Percentiles rank a stretch among this genome's conserved stretches.
These are phyloP conservation scores for Clonostachys sp. DNA, from an alignment of 2,329 filamentous ascomycete species.

Conservation along the genomic window DNA sequence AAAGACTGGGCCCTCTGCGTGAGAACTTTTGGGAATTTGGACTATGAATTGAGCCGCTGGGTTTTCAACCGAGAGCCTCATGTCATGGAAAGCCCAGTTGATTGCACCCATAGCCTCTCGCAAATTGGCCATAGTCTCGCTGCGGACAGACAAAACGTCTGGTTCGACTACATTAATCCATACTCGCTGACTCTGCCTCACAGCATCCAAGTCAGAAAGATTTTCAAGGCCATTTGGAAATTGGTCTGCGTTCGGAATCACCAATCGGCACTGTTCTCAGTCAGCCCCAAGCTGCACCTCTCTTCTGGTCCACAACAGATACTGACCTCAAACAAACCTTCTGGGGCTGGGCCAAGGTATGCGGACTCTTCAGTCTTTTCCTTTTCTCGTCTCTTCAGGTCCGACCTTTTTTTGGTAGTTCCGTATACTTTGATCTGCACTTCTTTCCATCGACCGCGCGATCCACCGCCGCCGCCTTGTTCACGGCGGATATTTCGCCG, in stretches of 20 bases:
- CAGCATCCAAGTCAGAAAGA: slow-evolving; percentile 12
- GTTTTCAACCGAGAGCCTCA: slow-evolving; percentile 17
- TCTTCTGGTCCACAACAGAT: not conserved
- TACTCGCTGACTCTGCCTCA: slow-evolving; percentile 18
- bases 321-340: slow-evolving; percentile 13
- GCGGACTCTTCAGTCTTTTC: too few species aligned
- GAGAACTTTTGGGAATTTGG: slow-evolving; percentile 12
- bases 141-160: slow-evolving; percentile 16
- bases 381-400: too few species aligned
- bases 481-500: too few species aligned
- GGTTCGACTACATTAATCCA: slow-evolving; percentile 19
- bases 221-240: slow-evolving; percentile 16
- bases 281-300: not conserved
- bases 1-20: slow-evolving; percentile 1
- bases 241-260: slow-evolving; percentile 19
- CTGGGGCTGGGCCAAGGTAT: too few species aligned
- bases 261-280: slow-evolving; percentile 11
- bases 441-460: too few species aligned
- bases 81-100: slow-evolving; percentile 23
- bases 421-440: too few species aligned
- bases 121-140: slow-evolving; percentile 13
- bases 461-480: too few species aligned
- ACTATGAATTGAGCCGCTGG: slow-evolving; percentile 15
- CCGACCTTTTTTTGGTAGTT: too few species aligned
- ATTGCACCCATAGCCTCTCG: slow-evolving; percentile 17